phyloP scores from a whole-genome alignment of 805 yeast genomes.

The Yamadazyma paraphyllophila region DNA sequence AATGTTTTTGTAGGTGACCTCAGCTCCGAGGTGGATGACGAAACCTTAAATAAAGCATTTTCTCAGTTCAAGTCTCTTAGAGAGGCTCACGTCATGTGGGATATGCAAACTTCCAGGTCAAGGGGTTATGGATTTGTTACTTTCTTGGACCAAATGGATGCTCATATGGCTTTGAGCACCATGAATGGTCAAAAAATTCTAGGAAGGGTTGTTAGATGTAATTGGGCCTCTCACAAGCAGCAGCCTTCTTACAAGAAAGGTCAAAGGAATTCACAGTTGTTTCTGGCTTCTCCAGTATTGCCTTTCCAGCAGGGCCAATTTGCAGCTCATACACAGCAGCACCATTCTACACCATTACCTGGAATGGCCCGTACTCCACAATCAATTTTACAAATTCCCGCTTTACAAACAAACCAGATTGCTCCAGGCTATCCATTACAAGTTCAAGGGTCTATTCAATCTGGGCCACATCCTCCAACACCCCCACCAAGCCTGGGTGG shows the following conservation, averaged over 20 bases:
- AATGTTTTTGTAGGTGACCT: conserved; percentile 87
- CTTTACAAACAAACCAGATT: not conserved
- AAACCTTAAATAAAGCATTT: conserved; percentile 58
- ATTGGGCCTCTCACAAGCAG: conserved; percentile 83
- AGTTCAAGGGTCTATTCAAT: not conserved
- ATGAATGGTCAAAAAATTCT: conserved; percentile 74
- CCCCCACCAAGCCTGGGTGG: not conserved
- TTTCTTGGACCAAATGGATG: conserved; percentile 63
- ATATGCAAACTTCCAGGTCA: conserved; percentile 89
- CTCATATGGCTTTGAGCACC: conserved; percentile 65
- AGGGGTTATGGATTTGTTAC: conserved; percentile 91
- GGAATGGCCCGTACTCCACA: not conserved
- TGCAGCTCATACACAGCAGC: not conserved
- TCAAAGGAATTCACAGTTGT: not conserved
- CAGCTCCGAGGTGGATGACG: conserved; percentile 80
- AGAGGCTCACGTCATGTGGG: conserved; percentile 97
- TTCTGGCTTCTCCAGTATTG: conserved; percentile 2
- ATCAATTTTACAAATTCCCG: not conserved
- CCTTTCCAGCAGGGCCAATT: not conserved
- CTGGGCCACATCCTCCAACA: not conserved
- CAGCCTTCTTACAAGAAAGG: conserved; percentile 16
- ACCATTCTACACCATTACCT: not conserved
- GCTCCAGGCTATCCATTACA: not conserved
- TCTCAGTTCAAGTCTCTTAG: conserved; percentile 54
- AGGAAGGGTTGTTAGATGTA: conserved; percentile 77